Evolutionary conservation across 148 eudicot genomes (phyloP).

Genomic region (Heliamphora exappendiculata): DNA sequence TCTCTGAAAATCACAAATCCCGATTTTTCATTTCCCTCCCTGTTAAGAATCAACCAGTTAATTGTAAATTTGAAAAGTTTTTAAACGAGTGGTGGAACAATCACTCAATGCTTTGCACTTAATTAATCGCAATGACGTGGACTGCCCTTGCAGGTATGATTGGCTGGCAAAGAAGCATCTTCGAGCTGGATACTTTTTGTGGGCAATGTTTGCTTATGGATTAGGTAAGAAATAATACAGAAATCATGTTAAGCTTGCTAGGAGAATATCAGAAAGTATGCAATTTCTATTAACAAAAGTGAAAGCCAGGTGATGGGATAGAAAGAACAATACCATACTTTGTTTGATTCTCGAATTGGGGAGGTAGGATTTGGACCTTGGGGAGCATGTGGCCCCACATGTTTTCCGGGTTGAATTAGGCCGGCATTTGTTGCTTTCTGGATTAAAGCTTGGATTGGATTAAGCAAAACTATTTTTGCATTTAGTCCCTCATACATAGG

Average conservation of each 20-base stretch:
- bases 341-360: too few species aligned
- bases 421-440: too few species aligned
- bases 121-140: neutral
- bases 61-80: neutral
- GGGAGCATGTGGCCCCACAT: too few species aligned
- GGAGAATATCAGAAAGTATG: neutral
- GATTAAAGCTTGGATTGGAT: too few species aligned
- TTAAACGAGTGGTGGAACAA: neutral
- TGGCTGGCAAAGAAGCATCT: constrained; percentile 75
- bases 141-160: constrained; percentile 47
- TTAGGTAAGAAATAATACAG: constrained; percentile 39
- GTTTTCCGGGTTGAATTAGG: too few species aligned
- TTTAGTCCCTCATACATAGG: too few species aligned
- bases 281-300: neutral
- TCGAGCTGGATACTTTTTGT: constrained; percentile 75
- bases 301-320: neutral
- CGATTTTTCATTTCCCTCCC: neutral
- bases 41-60: neutral
- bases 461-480: too few species aligned
- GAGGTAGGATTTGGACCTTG: too few species aligned
- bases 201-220: constrained; percentile 82
- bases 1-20: neutral
- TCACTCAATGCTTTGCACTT: neutral
- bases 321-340: neutral
- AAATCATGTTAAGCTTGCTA: neutral